Evolutionary conservation across 495 filamentous ascomycete species (phyloP).

Genomic region (Podospora appendiculata): DNA sequence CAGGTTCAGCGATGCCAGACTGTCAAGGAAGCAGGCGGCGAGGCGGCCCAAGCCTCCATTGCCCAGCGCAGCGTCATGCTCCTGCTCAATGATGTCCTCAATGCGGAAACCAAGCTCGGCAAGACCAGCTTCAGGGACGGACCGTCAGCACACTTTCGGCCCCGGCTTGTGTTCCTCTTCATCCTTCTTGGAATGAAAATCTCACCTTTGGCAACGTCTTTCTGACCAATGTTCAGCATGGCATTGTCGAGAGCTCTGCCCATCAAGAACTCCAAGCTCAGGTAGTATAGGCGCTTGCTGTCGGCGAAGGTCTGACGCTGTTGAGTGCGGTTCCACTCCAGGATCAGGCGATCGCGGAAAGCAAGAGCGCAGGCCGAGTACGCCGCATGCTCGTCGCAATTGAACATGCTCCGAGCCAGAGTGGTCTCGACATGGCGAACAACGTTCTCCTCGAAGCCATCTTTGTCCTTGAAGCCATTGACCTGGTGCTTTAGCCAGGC

Average conservation of each 20-base stretch:
- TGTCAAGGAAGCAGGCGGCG: conserved; percentile 95
- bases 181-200: neutral
- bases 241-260: conserved; percentile 94
- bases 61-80: conserved; percentile 92
- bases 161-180: neutral
- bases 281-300: conserved; percentile 90
- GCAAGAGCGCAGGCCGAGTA: conserved; percentile 88
- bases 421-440: conserved; percentile 96
- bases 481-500: conserved; percentile 77
- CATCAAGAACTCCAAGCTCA: conserved; percentile 97
- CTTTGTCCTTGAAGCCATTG: conserved; percentile 64
- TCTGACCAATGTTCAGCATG: conserved; percentile 90
- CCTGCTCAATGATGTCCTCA: conserved; percentile 90
- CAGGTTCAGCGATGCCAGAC: conserved; percentile 86
- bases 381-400: conserved; percentile 92
- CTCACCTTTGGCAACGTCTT: conserved; percentile 69
- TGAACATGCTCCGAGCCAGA: conserved; percentile 90
- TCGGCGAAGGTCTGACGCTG: conserved; percentile 88
- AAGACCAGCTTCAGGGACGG: conserved; percentile 56
- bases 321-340: conserved; percentile 96
- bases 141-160: conserved; percentile 1
- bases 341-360: conserved; percentile 84
- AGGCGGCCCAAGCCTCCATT: conserved; percentile 94
- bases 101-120: conserved; percentile 88
- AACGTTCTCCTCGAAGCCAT: conserved; percentile 63